These are phyloP conservation scores for Stephanodiscus minutulus DNA, from an alignment of 108 stramenopile genomes.

Conservation along the genomic window DNA sequence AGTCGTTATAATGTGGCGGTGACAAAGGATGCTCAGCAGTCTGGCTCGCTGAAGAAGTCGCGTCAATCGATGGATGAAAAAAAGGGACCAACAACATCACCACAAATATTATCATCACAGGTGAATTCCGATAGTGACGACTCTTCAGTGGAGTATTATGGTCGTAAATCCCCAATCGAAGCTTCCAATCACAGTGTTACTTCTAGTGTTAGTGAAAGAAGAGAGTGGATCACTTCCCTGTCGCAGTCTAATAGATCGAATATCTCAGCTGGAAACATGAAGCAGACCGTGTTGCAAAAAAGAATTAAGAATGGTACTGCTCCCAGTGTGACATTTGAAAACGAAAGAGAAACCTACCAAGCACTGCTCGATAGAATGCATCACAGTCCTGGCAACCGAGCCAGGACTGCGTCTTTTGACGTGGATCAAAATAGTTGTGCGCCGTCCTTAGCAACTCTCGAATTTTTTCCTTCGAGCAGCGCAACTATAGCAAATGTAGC, in stretches of 20 bases:
- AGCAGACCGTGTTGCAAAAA: neutral
- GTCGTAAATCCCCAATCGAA: slow-evolving; percentile 10
- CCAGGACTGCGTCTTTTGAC: neutral
- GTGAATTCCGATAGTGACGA: slow-evolving; percentile 38
- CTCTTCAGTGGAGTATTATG: slow-evolving; percentile 37
- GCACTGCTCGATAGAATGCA: neutral
- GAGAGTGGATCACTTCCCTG: neutral
- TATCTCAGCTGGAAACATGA: neutral
- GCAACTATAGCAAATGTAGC: slow-evolving; percentile 1
- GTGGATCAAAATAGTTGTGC: slow-evolving; percentile 2
- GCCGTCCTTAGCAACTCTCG: slow-evolving; percentile 1
- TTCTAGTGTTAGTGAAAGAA: neutral
- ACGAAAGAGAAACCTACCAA: neutral
- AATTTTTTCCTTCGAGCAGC: slow-evolving; percentile 8
- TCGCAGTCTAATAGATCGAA: slow-evolving; percentile 6
- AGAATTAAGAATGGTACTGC: neutral
- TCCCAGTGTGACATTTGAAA: slow-evolving; percentile 9
- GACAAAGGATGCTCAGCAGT: neutral
- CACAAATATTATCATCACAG: neutral
- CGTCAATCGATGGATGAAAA: slow-evolving; percentile 1
- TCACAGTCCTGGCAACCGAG: neutral
- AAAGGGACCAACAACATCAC: neutral
- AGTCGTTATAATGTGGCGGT: neutral
- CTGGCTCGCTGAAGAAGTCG: neutral
- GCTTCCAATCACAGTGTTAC: neutral